Conservation (phyloP, 495 filamentous ascomycete species). For the Chaetomium tenue region DNA sequence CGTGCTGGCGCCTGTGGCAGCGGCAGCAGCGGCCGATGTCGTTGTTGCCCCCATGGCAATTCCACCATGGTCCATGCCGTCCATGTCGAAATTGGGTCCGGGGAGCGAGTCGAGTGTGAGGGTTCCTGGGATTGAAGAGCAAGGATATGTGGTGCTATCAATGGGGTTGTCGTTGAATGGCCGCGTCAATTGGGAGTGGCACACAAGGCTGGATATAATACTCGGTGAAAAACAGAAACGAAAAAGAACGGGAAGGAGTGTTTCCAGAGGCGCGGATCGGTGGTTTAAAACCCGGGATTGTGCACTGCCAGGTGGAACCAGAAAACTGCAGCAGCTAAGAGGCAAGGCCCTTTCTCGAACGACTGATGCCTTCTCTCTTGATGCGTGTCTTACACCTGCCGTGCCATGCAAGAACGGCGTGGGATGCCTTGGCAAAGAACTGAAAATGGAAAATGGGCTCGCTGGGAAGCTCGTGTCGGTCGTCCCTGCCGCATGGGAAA, state of each 20-base stretch:
- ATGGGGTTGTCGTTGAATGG: too few relatives aligned
- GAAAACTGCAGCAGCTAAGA: background rate
- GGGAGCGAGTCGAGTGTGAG: too few relatives aligned
- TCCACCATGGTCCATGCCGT: conserved; percentile 11
- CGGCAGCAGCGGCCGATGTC: background rate
- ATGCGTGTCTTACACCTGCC: background rate
- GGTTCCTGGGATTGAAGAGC: too few relatives aligned
- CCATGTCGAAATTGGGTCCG: background rate
- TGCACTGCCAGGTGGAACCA: conserved; percentile 3
- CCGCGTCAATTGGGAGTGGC: too few relatives aligned
- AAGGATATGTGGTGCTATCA: too few relatives aligned
- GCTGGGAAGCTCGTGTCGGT: background rate
- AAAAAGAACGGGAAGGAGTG: background rate
- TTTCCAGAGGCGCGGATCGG: background rate
- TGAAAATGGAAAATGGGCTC: background rate
- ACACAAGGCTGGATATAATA: too few relatives aligned
- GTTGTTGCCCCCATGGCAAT: conserved; percentile 14
- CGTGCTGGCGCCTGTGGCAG: background rate
- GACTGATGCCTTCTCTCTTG: background rate
- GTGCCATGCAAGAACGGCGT: conserved; percentile 8
- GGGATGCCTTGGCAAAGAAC: conserved; percentile 12
- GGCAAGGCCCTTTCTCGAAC: background rate
- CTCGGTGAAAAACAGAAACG: background rate
- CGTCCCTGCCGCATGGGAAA: background rate
- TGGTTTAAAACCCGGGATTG: background rate